Percentiles rank a stretch among this genome's conserved stretches.
phyloP scores from a whole-genome alignment of 768 basidiomycete genomes.

The Termitomyces sp. region DNA sequence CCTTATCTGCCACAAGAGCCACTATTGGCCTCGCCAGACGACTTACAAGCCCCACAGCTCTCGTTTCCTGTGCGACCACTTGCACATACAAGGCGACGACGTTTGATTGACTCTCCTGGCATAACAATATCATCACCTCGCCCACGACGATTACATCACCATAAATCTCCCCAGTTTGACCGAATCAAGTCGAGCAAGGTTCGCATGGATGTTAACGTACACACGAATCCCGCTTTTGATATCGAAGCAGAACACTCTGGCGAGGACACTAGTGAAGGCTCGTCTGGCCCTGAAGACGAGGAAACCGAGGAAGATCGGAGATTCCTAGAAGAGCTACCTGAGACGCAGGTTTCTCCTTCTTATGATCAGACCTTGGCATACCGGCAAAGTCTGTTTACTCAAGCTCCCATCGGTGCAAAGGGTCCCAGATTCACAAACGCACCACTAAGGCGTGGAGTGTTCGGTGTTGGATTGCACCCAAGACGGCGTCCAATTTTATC shows the following conservation, averaged over 20 bases:
- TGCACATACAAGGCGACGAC: constrained; percentile 16
- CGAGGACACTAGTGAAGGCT: constrained; percentile 67
- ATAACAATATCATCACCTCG: constrained; percentile 24
- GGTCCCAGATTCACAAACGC: constrained; percentile 52
- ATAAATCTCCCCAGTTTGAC: constrained; percentile 24
- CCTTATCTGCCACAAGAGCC: constrained; percentile 19
- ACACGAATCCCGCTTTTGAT: constrained; percentile 46
- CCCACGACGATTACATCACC: constrained; percentile 33
- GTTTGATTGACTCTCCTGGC: constrained; percentile 22
- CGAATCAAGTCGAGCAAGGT: constrained; percentile 9
- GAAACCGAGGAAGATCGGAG: constrained; percentile 64
- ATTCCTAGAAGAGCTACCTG: constrained; percentile 59
- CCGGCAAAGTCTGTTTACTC: constrained; percentile 68
- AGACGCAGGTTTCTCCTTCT: constrained; percentile 64
- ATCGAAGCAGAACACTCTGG: constrained; percentile 76
- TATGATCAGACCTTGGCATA: constrained; percentile 74
- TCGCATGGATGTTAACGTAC: constrained; percentile 1
- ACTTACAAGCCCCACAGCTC: constrained; percentile 17
- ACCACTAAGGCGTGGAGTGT: constrained; percentile 41
- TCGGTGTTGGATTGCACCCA: constrained; percentile 21
- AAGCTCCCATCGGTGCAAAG: constrained; percentile 38
- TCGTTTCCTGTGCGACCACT: constrained; percentile 24
- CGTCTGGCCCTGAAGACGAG: constrained; percentile 48
- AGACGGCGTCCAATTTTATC: constrained; percentile 30
- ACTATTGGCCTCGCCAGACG: constrained; percentile 10